These are phyloP conservation scores for Acanthamoeba rhysodes DNA, from an alignment of 208 protist genomes.

Conservation along the genomic window DNA sequence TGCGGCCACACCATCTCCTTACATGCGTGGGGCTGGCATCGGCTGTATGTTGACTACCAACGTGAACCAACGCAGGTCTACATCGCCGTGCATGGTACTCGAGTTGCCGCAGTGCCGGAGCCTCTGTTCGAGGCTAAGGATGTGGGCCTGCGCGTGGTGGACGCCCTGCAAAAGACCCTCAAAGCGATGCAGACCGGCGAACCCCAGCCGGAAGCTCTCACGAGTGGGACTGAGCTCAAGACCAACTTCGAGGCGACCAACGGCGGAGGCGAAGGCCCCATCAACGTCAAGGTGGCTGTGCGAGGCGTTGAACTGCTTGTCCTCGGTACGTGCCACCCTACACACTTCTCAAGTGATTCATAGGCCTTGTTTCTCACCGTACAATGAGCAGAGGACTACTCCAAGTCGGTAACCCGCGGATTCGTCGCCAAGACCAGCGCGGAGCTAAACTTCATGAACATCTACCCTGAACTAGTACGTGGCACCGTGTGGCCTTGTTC, in stretches of 20 bases:
- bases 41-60: background rate
- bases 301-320: slow-evolving; percentile 7
- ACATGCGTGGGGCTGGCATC: background rate
- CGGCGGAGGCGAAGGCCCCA: slow-evolving; percentile 54
- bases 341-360: background rate
- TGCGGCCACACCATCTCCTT: background rate
- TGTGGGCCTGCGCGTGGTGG: background rate
- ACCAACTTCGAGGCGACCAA: slow-evolving; percentile 27
- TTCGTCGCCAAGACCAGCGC: slow-evolving; percentile 46
- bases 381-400: slow-evolving; percentile 31
- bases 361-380: background rate
- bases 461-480: slow-evolving; percentile 34
- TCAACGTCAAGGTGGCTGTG: slow-evolving; percentile 41
- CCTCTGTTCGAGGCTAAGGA: slow-evolving; percentile 52
- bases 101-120: slow-evolving; percentile 19
- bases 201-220: background rate
- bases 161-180: slow-evolving; percentile 65
- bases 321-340: background rate
- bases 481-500: background rate
- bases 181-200: slow-evolving; percentile 39
- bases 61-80: background rate
- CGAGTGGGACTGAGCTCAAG: slow-evolving; percentile 9
- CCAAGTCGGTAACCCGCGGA: slow-evolving; percentile 22
- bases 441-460: slow-evolving; percentile 54
- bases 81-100: background rate